phyloP scores from a whole-genome alignment of 306 rosid species.

The Macrotyloma uniflorum region DNA sequence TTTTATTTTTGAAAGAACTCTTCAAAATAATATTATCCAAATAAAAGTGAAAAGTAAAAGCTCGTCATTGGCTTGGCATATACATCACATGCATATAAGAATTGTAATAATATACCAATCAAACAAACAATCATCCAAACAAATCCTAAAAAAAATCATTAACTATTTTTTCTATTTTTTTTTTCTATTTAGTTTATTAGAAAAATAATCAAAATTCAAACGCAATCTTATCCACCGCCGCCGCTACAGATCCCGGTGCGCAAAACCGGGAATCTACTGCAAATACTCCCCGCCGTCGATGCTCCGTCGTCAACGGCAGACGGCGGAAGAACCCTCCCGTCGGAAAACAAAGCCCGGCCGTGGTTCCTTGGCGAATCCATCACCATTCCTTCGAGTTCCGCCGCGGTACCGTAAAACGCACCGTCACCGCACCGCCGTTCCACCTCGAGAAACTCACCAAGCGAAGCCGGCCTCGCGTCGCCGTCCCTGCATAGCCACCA shows the following conservation, averaged over 20 bases:
- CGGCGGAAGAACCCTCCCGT: constrained; percentile 89
- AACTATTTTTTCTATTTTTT: background rate
- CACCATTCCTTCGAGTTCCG: constrained; percentile 82
- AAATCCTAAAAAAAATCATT: background rate
- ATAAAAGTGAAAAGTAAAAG: constrained; percentile 26
- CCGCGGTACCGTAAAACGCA: constrained; percentile 72
- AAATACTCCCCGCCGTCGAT: constrained; percentile 57
- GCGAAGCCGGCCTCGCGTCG: constrained; percentile 64
- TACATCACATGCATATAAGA: background rate
- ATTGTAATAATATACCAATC: constrained; percentile 3
- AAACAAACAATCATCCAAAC: constrained; percentile 1
- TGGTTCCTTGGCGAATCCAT: constrained; percentile 49
- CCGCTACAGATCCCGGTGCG: constrained; percentile 87
- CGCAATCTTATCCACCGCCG: constrained; percentile 47
- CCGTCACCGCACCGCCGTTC: constrained; percentile 88
- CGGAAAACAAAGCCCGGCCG: constrained; percentile 69
- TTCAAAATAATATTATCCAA: background rate
- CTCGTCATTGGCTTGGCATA: constrained; percentile 26
- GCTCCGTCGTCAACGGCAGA: constrained; percentile 54
- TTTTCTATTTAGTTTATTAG: background rate
- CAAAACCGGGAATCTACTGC: constrained; percentile 70
- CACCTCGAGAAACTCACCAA: constrained; percentile 82
- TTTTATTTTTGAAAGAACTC: background rate
- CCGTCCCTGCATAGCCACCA: constrained; percentile 82
- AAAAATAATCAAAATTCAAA: background rate